Conservation (phyloP, 805 yeast species). For the Yarrowia sp. region DNA sequence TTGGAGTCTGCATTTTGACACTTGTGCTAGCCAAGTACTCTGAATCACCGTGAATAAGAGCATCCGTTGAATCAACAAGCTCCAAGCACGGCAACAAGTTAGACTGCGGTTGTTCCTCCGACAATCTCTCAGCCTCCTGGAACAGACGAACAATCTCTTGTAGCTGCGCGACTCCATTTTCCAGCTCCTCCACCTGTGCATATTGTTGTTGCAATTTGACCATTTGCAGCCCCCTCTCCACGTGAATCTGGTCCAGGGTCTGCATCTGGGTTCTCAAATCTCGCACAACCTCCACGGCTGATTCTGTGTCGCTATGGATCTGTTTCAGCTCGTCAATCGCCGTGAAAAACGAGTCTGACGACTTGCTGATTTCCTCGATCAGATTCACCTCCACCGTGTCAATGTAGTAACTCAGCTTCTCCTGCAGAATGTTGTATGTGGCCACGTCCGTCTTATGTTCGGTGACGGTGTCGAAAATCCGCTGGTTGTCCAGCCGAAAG, state of each 20-base stretch:
- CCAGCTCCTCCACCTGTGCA: constrained; percentile 67
- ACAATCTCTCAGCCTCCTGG: constrained; percentile 58
- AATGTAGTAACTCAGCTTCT: constrained; percentile 77
- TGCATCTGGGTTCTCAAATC: constrained; percentile 57
- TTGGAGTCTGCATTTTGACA: constrained; percentile 46
- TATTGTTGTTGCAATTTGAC: constrained; percentile 60
- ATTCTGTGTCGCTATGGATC: constrained; percentile 56
- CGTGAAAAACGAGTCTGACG: constrained; percentile 83
- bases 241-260: constrained; percentile 57
- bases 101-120: constrained; percentile 49
- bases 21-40: constrained; percentile 3
- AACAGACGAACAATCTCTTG: constrained; percentile 56
- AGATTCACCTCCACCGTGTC: constrained; percentile 85
- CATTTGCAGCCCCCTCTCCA: constrained; percentile 59
- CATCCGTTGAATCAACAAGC: constrained; percentile 63
- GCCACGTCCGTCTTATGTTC: constrained; percentile 61
- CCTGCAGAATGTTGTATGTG: constrained; percentile 68
- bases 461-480: constrained; percentile 77
- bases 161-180: constrained; percentile 65
- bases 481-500: constrained; percentile 87
- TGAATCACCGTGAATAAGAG: constrained; percentile 60
- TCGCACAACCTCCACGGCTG: constrained; percentile 57
- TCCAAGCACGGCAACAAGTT: constrained; percentile 63
- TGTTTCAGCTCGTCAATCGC: constrained; percentile 80
- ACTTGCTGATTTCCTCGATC: constrained; percentile 80